These are phyloP conservation scores for Aspergillus pseudonomiae DNA, from an alignment of 2,329 filamentous ascomycete species.

Conservation along the genomic window DNA sequence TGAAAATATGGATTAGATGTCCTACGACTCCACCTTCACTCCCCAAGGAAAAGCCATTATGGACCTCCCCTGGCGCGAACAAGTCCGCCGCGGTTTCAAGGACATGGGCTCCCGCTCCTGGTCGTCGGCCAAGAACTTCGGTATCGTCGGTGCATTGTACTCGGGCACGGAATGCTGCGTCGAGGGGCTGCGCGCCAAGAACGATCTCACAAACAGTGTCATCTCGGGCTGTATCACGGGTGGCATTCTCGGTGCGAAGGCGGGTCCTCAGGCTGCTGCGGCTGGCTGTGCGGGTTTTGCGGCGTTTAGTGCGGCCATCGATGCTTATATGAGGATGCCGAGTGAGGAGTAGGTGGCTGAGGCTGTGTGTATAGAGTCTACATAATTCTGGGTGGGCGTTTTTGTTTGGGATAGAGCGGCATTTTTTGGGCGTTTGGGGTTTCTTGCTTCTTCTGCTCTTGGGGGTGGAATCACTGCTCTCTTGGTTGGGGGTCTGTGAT, in stretches of 20 bases:
- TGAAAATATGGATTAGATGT: slow-evolving; percentile 67
- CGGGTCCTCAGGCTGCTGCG: slow-evolving; percentile 84
- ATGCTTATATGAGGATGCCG: slow-evolving; percentile 84
- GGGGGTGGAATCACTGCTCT: not conserved
- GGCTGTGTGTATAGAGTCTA: not conserved
- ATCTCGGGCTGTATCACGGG: slow-evolving; percentile 89
- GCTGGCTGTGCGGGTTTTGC: slow-evolving; percentile 92
- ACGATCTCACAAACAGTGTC: slow-evolving; percentile 86
- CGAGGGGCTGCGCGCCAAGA: slow-evolving; percentile 86
- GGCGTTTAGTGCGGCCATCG: slow-evolving; percentile 88
- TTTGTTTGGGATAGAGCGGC: slow-evolving; percentile 4
- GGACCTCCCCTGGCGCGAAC: slow-evolving; percentile 77
- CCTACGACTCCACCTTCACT: slow-evolving; percentile 90
- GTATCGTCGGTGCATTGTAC: slow-evolving; percentile 88
- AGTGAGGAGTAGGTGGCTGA: slow-evolving; percentile 33
- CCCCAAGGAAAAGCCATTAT: slow-evolving; percentile 57
- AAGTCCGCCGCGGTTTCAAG: slow-evolving; percentile 82
- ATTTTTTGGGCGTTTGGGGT: slow-evolving; percentile 1
- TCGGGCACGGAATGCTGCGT: slow-evolving; percentile 93
- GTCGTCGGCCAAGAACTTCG: slow-evolving; percentile 91
- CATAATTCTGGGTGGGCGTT: not conserved
- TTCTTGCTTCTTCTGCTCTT: not conserved
- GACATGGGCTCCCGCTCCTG: slow-evolving; percentile 89
- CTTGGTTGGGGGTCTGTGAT: not conserved
- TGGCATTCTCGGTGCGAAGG: slow-evolving; percentile 81